Base-by-base conservation (phyloP, 768 basidiomycete genomes). In the Hydnum rufescens region DNA sequence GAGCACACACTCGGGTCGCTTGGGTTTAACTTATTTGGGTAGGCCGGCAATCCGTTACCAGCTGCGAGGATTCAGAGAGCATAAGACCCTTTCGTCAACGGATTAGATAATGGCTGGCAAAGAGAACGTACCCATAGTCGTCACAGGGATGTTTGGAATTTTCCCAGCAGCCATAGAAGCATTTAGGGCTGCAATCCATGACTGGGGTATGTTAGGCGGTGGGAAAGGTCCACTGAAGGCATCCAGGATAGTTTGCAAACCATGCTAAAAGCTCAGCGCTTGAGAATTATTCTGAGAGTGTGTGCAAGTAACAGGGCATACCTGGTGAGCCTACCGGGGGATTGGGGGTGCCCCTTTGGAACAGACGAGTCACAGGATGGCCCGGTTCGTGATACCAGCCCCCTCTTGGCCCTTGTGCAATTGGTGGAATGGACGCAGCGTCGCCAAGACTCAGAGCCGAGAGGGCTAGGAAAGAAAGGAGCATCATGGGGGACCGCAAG, bases 161-260 rank as follows among this genome's bases (percentile, higher is more conserved):
- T 73, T 74, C 30, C 83, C 80, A 3, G 78, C 74, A 1, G 70
- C 60, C 18, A 79, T 68, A n/a, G 81, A 83, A 18, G 67, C 70
- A 49, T 74, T 69, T 56, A 90, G 70, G 4, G 85, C 82, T 59
- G 74, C 72, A 26, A 74, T 60, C 90, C 90, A 95, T 29, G 66
- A 68, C 54, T 70, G 62, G 13, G 88, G 88, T 54, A 85, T 67
- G 4, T 60, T 55, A 31, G 75, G 26, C 2, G 4, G 67, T 64
- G n/a, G 53, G 53, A 16, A 55, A 39, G n/a, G n/a, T n/a, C n/a
- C n/a, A n/a, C 6, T 8, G 30, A n/a, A 59, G 54, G 13, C 54
- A 50, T 1, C 58, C 51, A 16, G 87, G 85, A 63, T 74, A 88
- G 22, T 68, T 70, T 8, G 71, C 69, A 3, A 70, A 60, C 81